These are phyloP conservation scores for Wickerhamiella kazuoi DNA, from an alignment of 805 yeast species.

Conservation along the genomic window DNA sequence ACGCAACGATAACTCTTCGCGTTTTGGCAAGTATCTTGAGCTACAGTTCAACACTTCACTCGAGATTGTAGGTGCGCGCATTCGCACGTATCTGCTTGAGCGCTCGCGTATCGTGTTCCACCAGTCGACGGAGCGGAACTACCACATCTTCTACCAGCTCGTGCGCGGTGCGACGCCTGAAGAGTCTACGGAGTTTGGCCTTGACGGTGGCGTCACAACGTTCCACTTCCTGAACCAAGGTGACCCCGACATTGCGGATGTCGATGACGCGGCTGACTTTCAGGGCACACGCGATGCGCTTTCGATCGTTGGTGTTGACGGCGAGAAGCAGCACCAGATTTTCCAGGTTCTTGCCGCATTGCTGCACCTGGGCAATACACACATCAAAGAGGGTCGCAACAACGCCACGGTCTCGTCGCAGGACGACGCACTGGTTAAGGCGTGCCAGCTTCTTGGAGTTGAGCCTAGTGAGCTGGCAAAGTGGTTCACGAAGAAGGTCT, in stretches of 20 bases:
- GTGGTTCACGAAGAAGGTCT: conserved; percentile 87
- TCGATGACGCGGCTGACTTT: conserved; percentile 73
- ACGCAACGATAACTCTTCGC: conserved; percentile 91
- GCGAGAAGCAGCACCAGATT: conserved; percentile 42
- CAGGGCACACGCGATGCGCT: conserved; percentile 60
- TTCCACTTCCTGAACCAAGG: conserved; percentile 79
- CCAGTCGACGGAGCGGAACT: conserved; percentile 78
- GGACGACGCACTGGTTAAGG: conserved; percentile 68
- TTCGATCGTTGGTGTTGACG: conserved; percentile 53
- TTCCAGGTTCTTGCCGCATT: conserved; percentile 74
- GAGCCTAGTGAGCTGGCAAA: conserved; percentile 59
- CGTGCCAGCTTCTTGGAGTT: conserved; percentile 69
- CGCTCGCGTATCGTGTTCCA: conserved; percentile 90
- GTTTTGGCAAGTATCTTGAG: conserved; percentile 92
- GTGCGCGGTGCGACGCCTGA: conserved; percentile 45
- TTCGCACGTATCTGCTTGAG: conserved; percentile 81
- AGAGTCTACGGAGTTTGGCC: conserved; percentile 39
- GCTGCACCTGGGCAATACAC: conserved; percentile 84
- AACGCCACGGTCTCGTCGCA: conserved; percentile 70
- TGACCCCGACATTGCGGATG: conserved; percentile 43
- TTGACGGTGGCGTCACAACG: conserved; percentile 41
- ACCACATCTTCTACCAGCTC: conserved; percentile 86
- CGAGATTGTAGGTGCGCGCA: conserved; percentile 82
- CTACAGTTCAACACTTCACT: conserved; percentile 61
- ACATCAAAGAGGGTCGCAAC: conserved; percentile 64